Conservation (phyloP, 2,329 filamentous ascomycete species). For the Aspergillus udagawae region DNA sequence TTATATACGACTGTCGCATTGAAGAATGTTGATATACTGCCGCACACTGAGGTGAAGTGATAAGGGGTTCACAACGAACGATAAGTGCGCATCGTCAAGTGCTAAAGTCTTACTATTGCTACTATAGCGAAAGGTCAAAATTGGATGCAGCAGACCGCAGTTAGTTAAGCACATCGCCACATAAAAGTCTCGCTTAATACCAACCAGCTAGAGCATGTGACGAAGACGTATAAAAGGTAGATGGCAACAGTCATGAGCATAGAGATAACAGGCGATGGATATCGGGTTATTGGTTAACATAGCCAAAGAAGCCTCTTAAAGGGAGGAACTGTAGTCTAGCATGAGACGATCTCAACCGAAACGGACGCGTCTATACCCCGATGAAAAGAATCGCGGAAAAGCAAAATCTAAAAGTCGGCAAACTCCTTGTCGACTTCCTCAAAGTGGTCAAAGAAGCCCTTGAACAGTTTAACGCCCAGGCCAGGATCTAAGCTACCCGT, state of each 20-base stretch:
- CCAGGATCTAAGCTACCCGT: constrained; percentile 83
- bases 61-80: no score
- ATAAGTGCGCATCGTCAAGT: no score
- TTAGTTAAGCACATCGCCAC: no score
- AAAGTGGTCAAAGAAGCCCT: constrained; percentile 82
- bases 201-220: no score
- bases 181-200: no score
- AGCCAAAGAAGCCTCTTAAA: neutral
- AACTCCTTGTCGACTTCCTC: constrained; percentile 83
- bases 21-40: no score
- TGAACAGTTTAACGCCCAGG: constrained; percentile 80
- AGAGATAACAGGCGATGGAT: neutral
- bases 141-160: no score
- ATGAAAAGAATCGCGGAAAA: neutral
- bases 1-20: neutral
- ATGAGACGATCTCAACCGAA: neutral
- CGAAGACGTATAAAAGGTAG: no score
- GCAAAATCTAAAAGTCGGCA: constrained; percentile 30
- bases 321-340: neutral
- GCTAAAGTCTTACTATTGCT: no score
- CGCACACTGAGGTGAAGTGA: no score
- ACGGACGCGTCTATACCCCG: neutral
- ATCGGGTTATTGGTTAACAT: constrained; percentile 2
- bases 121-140: no score
- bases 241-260: neutral